phyloP scores from a whole-genome alignment of 192 early-diverging fungal species.

The Spizellomyces punctatus region DNA sequence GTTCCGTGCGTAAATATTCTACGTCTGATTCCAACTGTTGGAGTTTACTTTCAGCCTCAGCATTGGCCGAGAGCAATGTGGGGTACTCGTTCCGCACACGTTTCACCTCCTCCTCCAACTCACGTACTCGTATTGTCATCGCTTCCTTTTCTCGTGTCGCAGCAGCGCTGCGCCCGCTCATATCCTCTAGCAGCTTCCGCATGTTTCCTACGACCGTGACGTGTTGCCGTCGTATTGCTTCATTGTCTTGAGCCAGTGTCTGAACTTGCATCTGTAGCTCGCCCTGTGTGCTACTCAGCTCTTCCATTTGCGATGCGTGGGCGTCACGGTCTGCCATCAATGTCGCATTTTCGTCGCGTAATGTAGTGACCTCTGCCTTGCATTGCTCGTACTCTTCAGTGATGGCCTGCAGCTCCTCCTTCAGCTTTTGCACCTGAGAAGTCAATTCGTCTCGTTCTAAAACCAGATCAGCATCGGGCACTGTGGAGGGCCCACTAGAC shows the following conservation, averaged over 20 bases:
- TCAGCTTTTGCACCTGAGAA: not conserved
- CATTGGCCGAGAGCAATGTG: not conserved
- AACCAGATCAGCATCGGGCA: not conserved
- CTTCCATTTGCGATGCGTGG: not conserved
- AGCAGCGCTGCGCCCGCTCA: no score
- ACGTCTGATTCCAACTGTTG: not conserved
- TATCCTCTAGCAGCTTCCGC: no score
- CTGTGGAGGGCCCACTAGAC: no score
- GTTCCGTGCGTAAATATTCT: not conserved
- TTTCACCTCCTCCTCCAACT: conserved; percentile 1
- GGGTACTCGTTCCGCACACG: not conserved
- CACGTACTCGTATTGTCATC: not conserved
- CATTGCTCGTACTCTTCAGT: not conserved
- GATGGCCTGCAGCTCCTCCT: not conserved
- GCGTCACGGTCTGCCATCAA: not conserved
- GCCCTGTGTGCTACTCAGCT: not conserved
- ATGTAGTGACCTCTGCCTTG: not conserved
- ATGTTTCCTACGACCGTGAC: no score
- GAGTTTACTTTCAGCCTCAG: not conserved
- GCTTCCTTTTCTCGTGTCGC: not conserved
- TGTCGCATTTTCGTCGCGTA: not conserved
- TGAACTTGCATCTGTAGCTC: no score
- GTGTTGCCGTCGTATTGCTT: no score
- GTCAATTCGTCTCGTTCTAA: not conserved
- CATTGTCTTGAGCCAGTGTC: no score